Percentiles rank a stretch among this genome's conserved stretches.
phyloP scores from a whole-genome alignment of 345 rosid genomes.

The Eucalyptus cladocalyx region DNA sequence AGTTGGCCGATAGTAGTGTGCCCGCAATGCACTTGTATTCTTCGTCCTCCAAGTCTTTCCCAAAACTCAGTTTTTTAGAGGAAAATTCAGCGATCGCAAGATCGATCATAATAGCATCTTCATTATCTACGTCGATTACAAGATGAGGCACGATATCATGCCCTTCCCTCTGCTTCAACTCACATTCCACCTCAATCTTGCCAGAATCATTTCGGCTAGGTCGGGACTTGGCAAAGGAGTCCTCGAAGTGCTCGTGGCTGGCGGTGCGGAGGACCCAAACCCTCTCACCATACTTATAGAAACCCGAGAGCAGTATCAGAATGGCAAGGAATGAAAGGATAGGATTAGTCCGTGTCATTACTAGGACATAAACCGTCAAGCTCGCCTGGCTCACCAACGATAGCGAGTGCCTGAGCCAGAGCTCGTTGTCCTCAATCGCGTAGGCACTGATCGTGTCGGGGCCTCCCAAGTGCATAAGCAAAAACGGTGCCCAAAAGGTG shows the following conservation, averaged over 20 bases:
- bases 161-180: fast-evolving
- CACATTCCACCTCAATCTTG: fast-evolving
- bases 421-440: too few relatives aligned
- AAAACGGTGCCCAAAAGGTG: too few relatives aligned
- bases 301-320: too few relatives aligned
- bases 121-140: neutral
- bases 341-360: too few relatives aligned
- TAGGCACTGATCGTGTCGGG: too few relatives aligned
- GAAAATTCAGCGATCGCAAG: fast-evolving
- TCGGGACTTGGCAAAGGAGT: fast-evolving
- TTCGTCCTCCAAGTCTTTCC: fast-evolving
- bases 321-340: too few relatives aligned
- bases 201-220: fast-evolving
- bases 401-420: fast-evolving
- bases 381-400: fast-evolving
- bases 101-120: neutral
- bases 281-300: neutral
- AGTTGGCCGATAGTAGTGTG: neutral
- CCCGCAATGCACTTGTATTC: fast-evolving
- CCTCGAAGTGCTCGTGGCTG: too few relatives aligned
- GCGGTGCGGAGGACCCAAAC: too few relatives aligned
- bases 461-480: too few relatives aligned
- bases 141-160: neutral
- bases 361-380: fast-evolving
- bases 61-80: fast-evolving